Base-by-base conservation (phyloP, 2,329 filamentous ascomycete genomes). In the Ascochyta fabae region DNA sequence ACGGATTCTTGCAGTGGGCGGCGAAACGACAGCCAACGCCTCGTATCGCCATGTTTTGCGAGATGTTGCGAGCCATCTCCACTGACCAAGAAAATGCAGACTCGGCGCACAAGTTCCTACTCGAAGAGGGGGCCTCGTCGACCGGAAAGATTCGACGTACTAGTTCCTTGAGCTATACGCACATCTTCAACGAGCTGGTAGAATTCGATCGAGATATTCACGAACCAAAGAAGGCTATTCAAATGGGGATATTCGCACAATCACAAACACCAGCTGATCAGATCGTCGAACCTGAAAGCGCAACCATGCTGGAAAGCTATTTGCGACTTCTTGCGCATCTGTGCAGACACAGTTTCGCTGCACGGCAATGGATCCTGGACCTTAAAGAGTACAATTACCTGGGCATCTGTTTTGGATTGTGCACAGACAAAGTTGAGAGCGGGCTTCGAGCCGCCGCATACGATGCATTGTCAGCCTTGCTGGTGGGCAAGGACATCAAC, bases 1-100 rank as follows among this genome's bases (percentile, higher is more conserved):
- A 93, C 60, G 95, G 95, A 0, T 99, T 99, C 72, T 83, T 99
- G 72, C 91, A 96, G 61, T 99, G 95, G 95, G 91, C 93, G n/a
- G 96, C 95, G 3, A 89, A 92, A 65, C 85, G 95, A 66, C 92
- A 96, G 58, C 96, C 96, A 0, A 97, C 96, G 0, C 95, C 95
- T n/a, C 84, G 96, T 23, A 93, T 96, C 56, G 95, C 92, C 58
- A 93, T 94, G 12, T 99, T 98, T 67, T 99, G 95, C 75, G 94
- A 98, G 72, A 94, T 99, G 87, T 81, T 99, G 15, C 90, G 92
- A 69, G 89, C 93, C 1, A 88, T 99, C 43, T 91, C 95, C 0
- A 87, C 88, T 47, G 92, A 92, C 48, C 86, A 91, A 49, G 86
- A 90, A 48, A 95, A 91, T 66, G 94, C 95, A 26, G 88, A 89